Conservation (phyloP, 2,329 filamentous ascomycete species). For the Helminthosporium solani region DNA sequence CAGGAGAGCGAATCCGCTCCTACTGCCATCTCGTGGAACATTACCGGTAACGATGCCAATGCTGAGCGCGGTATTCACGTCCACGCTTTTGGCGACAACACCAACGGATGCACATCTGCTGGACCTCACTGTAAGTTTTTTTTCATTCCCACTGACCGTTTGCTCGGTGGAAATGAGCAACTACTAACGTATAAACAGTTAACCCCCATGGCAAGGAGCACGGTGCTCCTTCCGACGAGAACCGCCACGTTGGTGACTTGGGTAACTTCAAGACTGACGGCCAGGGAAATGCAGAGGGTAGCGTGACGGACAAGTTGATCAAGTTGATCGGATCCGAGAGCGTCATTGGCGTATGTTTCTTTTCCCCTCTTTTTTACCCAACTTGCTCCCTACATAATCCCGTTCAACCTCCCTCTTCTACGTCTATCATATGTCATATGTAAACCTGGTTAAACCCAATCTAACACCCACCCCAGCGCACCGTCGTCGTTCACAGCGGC, state of each 20-base stretch:
- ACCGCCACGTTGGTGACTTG: conserved; percentile 94
- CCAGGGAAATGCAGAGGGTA: conserved; percentile 86
- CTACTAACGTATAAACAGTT: conserved; percentile 57
- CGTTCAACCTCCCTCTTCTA: too few relatives aligned
- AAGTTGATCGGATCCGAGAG: conserved; percentile 97
- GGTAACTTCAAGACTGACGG: conserved; percentile 96
- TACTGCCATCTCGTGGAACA: conserved; percentile 89
- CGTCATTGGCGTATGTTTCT: conserved; percentile 78
- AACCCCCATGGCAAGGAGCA: conserved; percentile 93
- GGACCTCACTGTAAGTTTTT: conserved; percentile 87
- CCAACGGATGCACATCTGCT: conserved; percentile 98
- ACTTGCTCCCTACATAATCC: neutral
- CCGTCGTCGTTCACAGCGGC: conserved; percentile 89
- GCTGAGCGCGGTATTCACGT: conserved; percentile 98
- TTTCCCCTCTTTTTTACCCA: neutral
- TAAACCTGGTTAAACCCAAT: too few relatives aligned
- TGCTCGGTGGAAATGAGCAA: neutral
- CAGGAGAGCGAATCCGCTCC: conserved; percentile 78
- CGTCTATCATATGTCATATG: too few relatives aligned
- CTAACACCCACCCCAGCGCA: conserved; percentile 61
- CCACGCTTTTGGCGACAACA: conserved; percentile 99
- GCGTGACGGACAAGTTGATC: conserved; percentile 75
- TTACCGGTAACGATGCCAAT: conserved; percentile 88
- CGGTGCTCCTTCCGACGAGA: conserved; percentile 78
- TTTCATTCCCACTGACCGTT: neutral